Conservation (phyloP, 2,329 filamentous ascomycete species). For the Aspergillus sp. region DNA sequence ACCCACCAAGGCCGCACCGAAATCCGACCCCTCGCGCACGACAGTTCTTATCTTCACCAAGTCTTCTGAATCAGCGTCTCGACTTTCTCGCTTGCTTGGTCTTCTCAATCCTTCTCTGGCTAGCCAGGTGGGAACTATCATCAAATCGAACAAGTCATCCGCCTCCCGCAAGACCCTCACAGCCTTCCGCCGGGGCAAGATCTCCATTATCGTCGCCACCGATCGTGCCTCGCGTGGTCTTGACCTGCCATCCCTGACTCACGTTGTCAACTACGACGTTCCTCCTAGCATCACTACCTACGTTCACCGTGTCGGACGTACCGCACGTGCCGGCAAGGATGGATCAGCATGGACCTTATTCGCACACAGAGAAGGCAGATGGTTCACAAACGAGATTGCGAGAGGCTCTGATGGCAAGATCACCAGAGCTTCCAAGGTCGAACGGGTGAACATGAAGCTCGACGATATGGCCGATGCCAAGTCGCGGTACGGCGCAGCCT, state of each 20-base stretch:
- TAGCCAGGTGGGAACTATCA: constrained; percentile 60
- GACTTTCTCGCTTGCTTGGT: constrained; percentile 71
- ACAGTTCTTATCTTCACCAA: constrained; percentile 77
- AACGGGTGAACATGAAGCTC: constrained; percentile 25
- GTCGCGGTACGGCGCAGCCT: constrained; percentile 25
- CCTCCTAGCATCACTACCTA: constrained; percentile 75
- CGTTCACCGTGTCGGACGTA: constrained; percentile 85
- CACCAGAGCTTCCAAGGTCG: constrained; percentile 20
- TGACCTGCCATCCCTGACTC: constrained; percentile 69
- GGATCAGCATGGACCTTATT: constrained; percentile 85
- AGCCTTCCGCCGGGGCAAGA: constrained; percentile 56
- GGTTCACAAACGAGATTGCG: constrained; percentile 85
- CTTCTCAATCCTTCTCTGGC: constrained; percentile 57
- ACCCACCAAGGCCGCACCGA: constrained; percentile 14
- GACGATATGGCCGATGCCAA: constrained; percentile 22
- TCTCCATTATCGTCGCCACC: constrained; percentile 77
- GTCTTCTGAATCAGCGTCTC: constrained; percentile 80
- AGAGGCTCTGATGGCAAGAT: constrained; percentile 35
- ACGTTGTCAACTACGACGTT: constrained; percentile 92
- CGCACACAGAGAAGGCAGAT: constrained; percentile 71
- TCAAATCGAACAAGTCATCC: constrained; percentile 69
- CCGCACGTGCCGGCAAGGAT: constrained; percentile 68
- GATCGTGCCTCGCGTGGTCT: constrained; percentile 90
- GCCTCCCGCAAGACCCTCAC: constrained; percentile 60
- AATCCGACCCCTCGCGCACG: constrained; percentile 29